These are phyloP conservation scores for Ceratocystis albifundus DNA, from an alignment of 2,329 filamentous ascomycete genomes.

Conservation along the genomic window DNA sequence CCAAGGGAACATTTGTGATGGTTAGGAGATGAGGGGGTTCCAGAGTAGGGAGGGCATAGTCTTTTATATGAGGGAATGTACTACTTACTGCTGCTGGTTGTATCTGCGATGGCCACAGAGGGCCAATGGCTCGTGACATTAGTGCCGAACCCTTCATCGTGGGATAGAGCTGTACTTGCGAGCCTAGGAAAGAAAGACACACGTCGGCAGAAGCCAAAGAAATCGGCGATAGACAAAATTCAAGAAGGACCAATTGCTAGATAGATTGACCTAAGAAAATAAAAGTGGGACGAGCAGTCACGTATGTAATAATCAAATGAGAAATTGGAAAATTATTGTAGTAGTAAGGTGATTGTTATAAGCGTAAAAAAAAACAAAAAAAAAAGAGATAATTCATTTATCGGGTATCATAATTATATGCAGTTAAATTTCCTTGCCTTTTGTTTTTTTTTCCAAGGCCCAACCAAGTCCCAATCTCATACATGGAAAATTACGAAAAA, in stretches of 20 bases:
- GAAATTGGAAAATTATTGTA: not conserved
- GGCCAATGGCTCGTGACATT: slow-evolving; percentile 13
- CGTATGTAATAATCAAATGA: not conserved
- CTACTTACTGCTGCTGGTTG: not conserved
- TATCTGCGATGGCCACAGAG: slow-evolving; percentile 6
- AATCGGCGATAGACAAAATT: not conserved
- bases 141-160: slow-evolving; percentile 14
- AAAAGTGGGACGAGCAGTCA: not conserved
- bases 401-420: slow-evolving; percentile 21
- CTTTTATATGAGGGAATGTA: not conserved
- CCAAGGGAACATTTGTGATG: not conserved
- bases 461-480: slow-evolving; percentile 12
- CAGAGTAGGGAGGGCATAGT: not conserved
- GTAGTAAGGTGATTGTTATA: not conserved
- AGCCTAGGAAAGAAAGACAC: not conserved
- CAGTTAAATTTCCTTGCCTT: not conserved
- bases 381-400: slow-evolving; percentile 14
- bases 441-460: not conserved
- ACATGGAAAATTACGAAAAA: slow-evolving; percentile 5
- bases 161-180: not conserved
- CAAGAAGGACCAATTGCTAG: not conserved
- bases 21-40: not conserved
- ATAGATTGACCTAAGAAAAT: not conserved
- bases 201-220: not conserved
- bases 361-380: not conserved